These are phyloP conservation scores for Malania oleifera DNA, from an alignment of 164 flowering plant species.

Conservation along the genomic window DNA sequence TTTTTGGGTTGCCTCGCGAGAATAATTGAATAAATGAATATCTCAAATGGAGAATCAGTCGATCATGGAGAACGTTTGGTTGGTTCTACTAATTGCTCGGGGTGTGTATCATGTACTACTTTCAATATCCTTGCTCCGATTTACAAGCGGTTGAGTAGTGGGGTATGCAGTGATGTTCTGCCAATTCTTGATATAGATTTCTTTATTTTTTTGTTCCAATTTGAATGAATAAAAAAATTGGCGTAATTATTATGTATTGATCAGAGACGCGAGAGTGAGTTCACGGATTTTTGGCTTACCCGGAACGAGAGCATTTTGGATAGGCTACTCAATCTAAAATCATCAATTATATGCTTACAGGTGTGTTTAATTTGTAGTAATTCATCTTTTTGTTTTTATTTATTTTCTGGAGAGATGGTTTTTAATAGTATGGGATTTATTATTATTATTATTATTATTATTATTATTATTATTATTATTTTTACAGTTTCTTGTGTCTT, in stretches of 20 bases:
- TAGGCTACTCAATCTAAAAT: slow-evolving; percentile 11
- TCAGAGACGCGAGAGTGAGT: slow-evolving; percentile 23
- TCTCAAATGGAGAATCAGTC: neutral
- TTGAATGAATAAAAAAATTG: neutral
- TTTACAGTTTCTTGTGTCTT: neutral
- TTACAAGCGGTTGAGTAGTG: slow-evolving; percentile 20
- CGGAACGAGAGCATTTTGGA: slow-evolving; percentile 23
- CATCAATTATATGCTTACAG: slow-evolving; percentile 27
- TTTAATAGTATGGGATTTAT: neutral
- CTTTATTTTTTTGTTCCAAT: too few relatives aligned
- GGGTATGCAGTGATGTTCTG: slow-evolving; percentile 7
- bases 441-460: neutral
- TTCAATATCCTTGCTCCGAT: slow-evolving; percentile 30
- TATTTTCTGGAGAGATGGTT: neutral
- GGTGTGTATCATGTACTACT: slow-evolving; percentile 22
- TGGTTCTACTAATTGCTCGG: slow-evolving; percentile 2
- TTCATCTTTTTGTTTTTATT: neutral
- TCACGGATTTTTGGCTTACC: slow-evolving; percentile 19
- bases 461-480: neutral
- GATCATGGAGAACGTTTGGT: neutral
- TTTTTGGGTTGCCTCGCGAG: neutral
- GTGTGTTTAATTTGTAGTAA: slow-evolving; percentile 2
- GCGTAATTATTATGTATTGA: neutral
- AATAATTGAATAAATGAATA: neutral
- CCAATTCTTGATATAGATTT: neutral